Percentiles rank a stretch among this genome's conserved stretches.
Evolutionary conservation across 208 protist species (phyloP).

Genomic region (Leishmania tarentolae): DNA sequence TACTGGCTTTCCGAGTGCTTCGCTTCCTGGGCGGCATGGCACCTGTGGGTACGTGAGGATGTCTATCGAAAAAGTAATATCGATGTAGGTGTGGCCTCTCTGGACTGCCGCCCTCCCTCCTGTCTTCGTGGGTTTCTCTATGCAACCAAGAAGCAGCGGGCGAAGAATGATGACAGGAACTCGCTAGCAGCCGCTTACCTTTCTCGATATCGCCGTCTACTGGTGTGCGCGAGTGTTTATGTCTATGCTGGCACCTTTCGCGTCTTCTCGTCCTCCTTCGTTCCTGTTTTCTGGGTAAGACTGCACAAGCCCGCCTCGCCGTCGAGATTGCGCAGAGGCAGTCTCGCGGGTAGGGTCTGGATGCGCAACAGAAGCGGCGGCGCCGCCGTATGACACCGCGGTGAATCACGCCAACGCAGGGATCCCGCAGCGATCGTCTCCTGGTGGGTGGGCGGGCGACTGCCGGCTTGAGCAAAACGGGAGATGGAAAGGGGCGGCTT

Average conservation of each 20-base stretch:
- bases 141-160: background rate
- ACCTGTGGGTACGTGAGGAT: background rate
- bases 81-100: background rate
- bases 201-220: background rate
- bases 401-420: background rate
- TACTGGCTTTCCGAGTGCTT: background rate
- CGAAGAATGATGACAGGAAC: background rate
- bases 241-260: background rate
- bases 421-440: background rate
- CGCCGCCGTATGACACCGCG: background rate
- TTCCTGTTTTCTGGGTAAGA: background rate
- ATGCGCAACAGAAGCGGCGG: background rate
- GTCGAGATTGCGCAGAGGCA: background rate
- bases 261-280: background rate
- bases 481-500: too few species aligned
- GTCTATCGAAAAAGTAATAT: background rate
- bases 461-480: too few species aligned
- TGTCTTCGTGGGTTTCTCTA: background rate
- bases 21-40: constrained; percentile 4
- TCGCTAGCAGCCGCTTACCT: background rate
- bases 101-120: background rate
- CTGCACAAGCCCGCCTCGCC: background rate
- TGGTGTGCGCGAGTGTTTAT: background rate
- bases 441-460: too few species aligned
- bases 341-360: background rate